Evolutionary conservation across 2,329 filamentous ascomycete species (phyloP).

Genomic region (Chaetomium sp.): DNA sequence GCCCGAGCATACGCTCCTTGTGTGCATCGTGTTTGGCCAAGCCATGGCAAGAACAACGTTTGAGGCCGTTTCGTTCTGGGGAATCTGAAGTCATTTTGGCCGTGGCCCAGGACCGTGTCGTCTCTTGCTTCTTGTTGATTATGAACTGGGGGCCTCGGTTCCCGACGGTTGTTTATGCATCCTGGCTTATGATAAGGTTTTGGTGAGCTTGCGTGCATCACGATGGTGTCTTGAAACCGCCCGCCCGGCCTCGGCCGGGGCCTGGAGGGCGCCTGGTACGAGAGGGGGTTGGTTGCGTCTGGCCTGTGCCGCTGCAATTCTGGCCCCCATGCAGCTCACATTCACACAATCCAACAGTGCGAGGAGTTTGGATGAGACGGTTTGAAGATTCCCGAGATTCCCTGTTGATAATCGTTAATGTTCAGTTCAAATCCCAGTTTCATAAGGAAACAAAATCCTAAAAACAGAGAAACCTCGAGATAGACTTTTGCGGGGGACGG

Average conservation of each 20-base stretch:
- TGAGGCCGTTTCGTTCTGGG: slow-evolving; percentile 6
- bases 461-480: too few relatives aligned
- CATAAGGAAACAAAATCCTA: too few relatives aligned
- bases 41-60: slow-evolving; percentile 9
- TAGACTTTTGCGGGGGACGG: too few relatives aligned
- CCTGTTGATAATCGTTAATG: not conserved
- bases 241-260: not conserved
- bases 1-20: not conserved
- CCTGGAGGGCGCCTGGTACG: not conserved
- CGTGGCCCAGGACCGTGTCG: not conserved
- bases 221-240: slow-evolving; percentile 11
- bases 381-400: not conserved
- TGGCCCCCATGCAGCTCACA: too few relatives aligned
- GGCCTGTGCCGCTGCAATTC: not conserved
- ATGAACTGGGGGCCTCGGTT: not conserved
- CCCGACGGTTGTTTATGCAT: not conserved
- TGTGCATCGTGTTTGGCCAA: not conserved
- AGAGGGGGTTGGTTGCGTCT: not conserved
- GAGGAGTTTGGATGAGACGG: not conserved
- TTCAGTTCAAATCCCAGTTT: not conserved
- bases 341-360: too few relatives aligned
- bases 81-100: slow-evolving; percentile 3
- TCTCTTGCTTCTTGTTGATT: not conserved
- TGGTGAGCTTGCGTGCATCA: not conserved
- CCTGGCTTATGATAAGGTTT: not conserved